Evolutionary conservation across 176 grass and related monocot genomes (phyloP).

Genomic region (Hsuehochloa calcarea): DNA sequence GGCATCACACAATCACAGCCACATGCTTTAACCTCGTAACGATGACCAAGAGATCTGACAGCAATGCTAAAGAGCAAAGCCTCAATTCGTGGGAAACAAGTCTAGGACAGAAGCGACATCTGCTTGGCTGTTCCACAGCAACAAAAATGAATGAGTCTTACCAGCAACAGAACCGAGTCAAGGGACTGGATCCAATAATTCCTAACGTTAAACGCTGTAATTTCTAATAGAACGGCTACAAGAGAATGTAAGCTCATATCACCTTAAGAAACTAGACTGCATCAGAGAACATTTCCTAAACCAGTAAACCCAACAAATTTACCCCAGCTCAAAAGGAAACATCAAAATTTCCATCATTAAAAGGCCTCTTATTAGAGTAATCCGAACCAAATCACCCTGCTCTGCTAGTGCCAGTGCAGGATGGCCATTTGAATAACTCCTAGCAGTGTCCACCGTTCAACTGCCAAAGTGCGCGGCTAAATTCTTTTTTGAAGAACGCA

Average conservation of each 20-base stretch:
- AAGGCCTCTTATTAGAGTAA: no score
- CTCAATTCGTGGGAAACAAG: no score
- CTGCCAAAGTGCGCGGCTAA: no score
- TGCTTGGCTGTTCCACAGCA: neutral
- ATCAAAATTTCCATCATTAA: neutral
- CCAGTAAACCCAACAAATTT: no score
- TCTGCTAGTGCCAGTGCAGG: no score
- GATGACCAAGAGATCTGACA: neutral
- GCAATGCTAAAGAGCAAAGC: no score
- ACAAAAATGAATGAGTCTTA: neutral
- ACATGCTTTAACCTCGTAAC: neutral
- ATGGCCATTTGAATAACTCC: no score
- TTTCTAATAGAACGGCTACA: neutral
- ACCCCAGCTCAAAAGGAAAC: neutral
- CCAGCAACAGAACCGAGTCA: neutral
- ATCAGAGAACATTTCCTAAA: neutral
- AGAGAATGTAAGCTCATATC: neutral
- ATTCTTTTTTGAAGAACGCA: no score
- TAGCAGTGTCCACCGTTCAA: no score
- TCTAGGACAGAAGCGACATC: neutral
- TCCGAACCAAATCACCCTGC: no score
- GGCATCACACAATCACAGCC: no score
- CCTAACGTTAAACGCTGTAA: neutral
- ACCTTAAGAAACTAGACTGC: neutral
- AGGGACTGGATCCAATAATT: neutral